Conservation (phyloP, 2,329 filamentous ascomycete species). For the Septoria petroselini region DNA sequence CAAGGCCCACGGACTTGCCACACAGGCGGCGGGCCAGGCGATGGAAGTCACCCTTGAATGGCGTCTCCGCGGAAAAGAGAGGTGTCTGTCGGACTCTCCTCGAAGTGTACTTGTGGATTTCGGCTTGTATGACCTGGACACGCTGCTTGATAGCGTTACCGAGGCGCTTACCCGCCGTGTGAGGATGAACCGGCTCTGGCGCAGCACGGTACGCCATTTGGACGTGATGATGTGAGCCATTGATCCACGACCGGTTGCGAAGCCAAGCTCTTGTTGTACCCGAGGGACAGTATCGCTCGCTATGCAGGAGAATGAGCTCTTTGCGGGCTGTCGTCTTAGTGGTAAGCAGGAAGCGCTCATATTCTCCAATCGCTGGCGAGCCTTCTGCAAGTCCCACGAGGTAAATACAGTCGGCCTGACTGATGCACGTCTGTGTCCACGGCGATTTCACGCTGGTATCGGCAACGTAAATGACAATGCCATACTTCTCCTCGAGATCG, state of each 20-base stretch:
- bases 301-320: constrained; percentile 82
- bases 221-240: constrained; percentile 94
- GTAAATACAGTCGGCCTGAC: constrained; percentile 92
- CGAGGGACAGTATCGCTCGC: constrained; percentile 80
- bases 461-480: constrained; percentile 89
- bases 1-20: constrained; percentile 89
- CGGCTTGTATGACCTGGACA: constrained; percentile 90
- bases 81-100: constrained; percentile 84
- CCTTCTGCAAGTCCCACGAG: constrained; percentile 87
- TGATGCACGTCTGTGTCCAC: constrained; percentile 97
- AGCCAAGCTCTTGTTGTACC: constrained; percentile 88
- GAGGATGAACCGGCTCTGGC: constrained; percentile 72
- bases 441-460: constrained; percentile 96
- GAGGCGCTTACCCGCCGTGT: constrained; percentile 68
- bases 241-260: constrained; percentile 89
- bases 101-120: constrained; percentile 97
- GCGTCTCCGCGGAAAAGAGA: constrained; percentile 84
- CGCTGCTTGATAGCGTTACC: constrained; percentile 85
- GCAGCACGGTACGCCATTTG: constrained; percentile 87
- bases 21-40: constrained; percentile 84
- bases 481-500: constrained; percentile 95
- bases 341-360: constrained; percentile 90
- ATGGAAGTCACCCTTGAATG: constrained; percentile 96
- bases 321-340: constrained; percentile 97
- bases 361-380: constrained; percentile 88